Conservation (phyloP, 108 stramenopile genomes). For the Conticribra weissflogii region DNA sequence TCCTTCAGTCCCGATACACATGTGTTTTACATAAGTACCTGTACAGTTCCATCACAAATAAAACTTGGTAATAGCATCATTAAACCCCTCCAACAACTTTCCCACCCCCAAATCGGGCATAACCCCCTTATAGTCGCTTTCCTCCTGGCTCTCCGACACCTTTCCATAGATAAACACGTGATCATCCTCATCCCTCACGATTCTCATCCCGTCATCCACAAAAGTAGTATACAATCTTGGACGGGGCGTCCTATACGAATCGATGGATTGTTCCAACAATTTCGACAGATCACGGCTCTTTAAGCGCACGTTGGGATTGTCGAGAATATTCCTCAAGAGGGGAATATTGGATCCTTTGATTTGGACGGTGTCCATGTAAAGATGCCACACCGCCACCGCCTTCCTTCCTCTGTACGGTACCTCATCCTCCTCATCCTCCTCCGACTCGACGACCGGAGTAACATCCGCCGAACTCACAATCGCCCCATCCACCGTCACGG, state of each 20-base stretch:
- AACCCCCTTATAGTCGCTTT: constrained; percentile 53
- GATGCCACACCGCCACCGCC: constrained; percentile 63
- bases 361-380: constrained; percentile 81
- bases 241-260: constrained; percentile 60
- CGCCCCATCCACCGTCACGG: constrained; percentile 79
- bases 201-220: constrained; percentile 60
- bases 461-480: constrained; percentile 82
- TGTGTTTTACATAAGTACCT: no score
- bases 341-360: constrained; percentile 87
- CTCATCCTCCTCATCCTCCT: constrained; percentile 28
- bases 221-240: constrained; percentile 72
- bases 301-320: constrained; percentile 54
- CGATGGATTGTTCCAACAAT: constrained; percentile 66
- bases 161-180: constrained; percentile 75
- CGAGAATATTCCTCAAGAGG: constrained; percentile 61
- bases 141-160: constrained; percentile 37
- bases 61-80: constrained; percentile 60
- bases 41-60: constrained; percentile 19
- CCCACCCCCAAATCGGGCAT: constrained; percentile 62
- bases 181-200: constrained; percentile 82
- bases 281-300: constrained; percentile 62
- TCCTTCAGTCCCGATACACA: no score
- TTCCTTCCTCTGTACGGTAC: no score
- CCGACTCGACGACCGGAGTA: constrained; percentile 6
- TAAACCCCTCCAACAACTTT: constrained; percentile 63